Conservation (phyloP, 1,284 basidiomycete species). For the Nidula niveotomentosa region DNA sequence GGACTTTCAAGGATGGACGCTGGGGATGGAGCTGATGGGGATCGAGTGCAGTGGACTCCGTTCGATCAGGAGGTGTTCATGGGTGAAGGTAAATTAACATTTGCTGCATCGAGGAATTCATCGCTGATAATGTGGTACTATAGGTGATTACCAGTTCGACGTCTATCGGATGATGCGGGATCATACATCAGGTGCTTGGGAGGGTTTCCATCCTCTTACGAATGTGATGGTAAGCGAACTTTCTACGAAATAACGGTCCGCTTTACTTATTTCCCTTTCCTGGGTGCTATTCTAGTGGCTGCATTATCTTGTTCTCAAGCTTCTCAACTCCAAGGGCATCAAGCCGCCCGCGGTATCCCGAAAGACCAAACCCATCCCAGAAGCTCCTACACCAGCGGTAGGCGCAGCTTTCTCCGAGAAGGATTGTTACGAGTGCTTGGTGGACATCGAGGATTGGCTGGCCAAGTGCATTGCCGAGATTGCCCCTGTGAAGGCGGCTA, state of each 20-base stretch:
- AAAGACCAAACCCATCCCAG: constrained; percentile 21
- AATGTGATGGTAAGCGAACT: constrained; percentile 78
- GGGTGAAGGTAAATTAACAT: constrained; percentile 65
- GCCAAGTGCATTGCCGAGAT: constrained; percentile 36
- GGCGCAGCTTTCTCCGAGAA: constrained; percentile 45
- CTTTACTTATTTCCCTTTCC: not conserved
- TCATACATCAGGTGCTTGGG: constrained; percentile 66
- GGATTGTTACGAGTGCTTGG: constrained; percentile 58
- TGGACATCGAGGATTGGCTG: constrained; percentile 56
- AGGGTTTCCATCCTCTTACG: constrained; percentile 73
- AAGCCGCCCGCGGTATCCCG: constrained; percentile 43
- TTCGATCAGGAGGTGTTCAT: constrained; percentile 83
- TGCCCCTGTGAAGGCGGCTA: constrained; percentile 18
- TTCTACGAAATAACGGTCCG: not conserved
- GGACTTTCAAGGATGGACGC: constrained; percentile 86
- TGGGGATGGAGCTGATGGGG: constrained; percentile 39
- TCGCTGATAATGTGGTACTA: not conserved
- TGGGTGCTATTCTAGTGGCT: constrained; percentile 63
- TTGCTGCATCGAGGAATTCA: not conserved
- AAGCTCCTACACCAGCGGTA: constrained; percentile 15
- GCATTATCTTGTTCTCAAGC: constrained; percentile 73
- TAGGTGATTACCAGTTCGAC: constrained; percentile 93
- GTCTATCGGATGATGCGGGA: constrained; percentile 87
- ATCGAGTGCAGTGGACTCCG: constrained; percentile 66
- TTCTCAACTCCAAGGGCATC: constrained; percentile 69